These are phyloP conservation scores for Phoenix roebelenii DNA, from an alignment of 176 grass and related monocot genomes.

Conservation along the genomic window DNA sequence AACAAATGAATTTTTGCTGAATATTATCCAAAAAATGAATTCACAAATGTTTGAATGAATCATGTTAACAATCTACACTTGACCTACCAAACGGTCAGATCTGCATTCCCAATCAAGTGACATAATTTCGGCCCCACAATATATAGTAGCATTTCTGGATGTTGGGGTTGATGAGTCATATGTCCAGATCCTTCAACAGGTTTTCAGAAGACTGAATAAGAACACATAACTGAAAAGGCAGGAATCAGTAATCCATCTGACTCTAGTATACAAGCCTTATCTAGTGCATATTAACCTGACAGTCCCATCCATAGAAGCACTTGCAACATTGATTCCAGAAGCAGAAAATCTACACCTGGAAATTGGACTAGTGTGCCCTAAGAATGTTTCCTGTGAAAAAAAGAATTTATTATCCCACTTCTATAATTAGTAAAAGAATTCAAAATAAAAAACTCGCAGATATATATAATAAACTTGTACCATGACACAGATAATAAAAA, in stretches of 20 bases:
- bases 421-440: too few relatives aligned
- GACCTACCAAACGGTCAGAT: slow-evolving; percentile 92
- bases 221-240: slow-evolving; percentile 13
- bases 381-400: slow-evolving; percentile 90
- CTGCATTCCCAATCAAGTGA: slow-evolving; percentile 97
- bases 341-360: slow-evolving; percentile 85
- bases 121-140: slow-evolving; percentile 87
- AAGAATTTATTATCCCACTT: neutral
- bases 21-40: neutral
- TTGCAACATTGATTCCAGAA: slow-evolving; percentile 86
- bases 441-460: too few relatives aligned
- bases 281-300: slow-evolving; percentile 56
- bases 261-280: too few relatives aligned
- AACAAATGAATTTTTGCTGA: slow-evolving; percentile 26
- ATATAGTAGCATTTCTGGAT: slow-evolving; percentile 97
- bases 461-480: too few relatives aligned
- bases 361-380: slow-evolving; percentile 94
- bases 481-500: too few relatives aligned
- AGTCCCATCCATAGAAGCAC: slow-evolving; percentile 89
- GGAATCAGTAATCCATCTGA: too few relatives aligned
- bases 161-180: slow-evolving; percentile 85
- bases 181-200: slow-evolving; percentile 72
- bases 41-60: slow-evolving; percentile 11
- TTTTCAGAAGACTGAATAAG: slow-evolving; percentile 23
- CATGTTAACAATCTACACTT: neutral